phyloP scores from a whole-genome alignment of 768 basidiomycete genomes.

The Naganishia randhawae region DNA sequence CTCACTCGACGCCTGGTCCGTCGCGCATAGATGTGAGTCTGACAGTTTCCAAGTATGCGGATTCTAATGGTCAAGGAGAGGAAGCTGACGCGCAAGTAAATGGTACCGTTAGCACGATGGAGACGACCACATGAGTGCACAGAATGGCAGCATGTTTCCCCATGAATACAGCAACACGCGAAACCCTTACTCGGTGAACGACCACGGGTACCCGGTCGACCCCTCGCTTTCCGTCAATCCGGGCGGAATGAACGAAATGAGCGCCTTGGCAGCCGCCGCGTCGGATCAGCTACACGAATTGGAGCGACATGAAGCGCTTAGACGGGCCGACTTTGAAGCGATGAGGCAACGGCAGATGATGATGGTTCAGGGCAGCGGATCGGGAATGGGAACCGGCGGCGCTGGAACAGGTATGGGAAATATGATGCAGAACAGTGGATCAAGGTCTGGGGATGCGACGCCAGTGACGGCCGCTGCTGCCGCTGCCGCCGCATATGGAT shows the following conservation, averaged over 20 bases:
- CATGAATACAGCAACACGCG: conserved; percentile 20
- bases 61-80: neutral
- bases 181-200: conserved; percentile 20
- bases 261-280: conserved; percentile 58
- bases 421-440: neutral
- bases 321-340: conserved; percentile 85
- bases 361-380: conserved; percentile 10
- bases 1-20: conserved; percentile 22
- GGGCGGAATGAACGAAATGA: conserved; percentile 49
- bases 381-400: neutral
- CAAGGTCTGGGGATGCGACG: conserved; percentile 8
- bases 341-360: conserved; percentile 63
- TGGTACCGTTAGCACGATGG: neutral
- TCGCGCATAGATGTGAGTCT: conserved; percentile 25
- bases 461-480: conserved; percentile 13
- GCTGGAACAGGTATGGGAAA: conserved; percentile 32
- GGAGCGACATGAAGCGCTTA: conserved; percentile 75
- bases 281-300: conserved; percentile 86
- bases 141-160: neutral
- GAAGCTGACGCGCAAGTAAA: conserved; percentile 5
- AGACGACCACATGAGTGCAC: conserved; percentile 24
- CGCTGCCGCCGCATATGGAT: conserved; percentile 13
- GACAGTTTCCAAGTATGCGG: neutral
- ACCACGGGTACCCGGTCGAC: conserved; percentile 24
- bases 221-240: conserved; percentile 18